Percentiles rank a stretch among this genome's conserved stretches.
Conservation (phyloP, 495 filamentous ascomycete species). For the Neohortaea acidophila region DNA sequence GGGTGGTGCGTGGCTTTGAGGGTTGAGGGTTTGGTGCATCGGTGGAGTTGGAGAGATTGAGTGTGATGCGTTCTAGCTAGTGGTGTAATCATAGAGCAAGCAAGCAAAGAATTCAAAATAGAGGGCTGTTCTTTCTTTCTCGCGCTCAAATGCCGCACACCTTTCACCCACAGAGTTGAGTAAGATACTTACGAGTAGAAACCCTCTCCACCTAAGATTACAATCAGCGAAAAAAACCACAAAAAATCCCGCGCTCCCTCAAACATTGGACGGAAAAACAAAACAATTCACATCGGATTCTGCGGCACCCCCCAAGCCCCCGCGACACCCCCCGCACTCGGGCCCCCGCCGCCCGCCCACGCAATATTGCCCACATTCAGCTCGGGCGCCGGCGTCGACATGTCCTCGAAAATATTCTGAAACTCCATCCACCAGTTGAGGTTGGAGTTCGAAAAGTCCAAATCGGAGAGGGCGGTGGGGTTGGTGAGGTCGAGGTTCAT, state of each 20-base stretch:
- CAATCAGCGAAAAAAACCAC: too few relatives aligned
- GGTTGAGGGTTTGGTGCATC: slow-evolving; percentile 7
- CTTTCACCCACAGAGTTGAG: too few relatives aligned
- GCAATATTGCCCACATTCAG: neutral
- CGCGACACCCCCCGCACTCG: neutral
- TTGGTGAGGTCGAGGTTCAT: neutral
- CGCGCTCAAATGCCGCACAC: too few relatives aligned
- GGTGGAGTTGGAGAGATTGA: slow-evolving; percentile 8
- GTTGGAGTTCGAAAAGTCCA: slow-evolving; percentile 7
- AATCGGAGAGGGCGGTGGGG: neutral
- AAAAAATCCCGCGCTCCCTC: too few relatives aligned
- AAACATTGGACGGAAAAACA: too few relatives aligned
- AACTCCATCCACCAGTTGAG: slow-evolving; percentile 15
- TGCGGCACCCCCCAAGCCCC: neutral
- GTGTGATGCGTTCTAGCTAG: slow-evolving; percentile 17
- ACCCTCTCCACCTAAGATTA: too few relatives aligned
- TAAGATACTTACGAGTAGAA: too few relatives aligned
- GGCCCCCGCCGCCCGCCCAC: neutral
- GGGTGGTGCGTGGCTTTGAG: too few relatives aligned
- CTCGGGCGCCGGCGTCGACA: neutral
- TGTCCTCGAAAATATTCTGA: slow-evolving; percentile 11
- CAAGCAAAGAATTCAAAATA: too few relatives aligned
- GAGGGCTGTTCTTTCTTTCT: too few relatives aligned
- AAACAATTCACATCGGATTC: neutral
- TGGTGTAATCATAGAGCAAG: too few relatives aligned